Percentiles rank a stretch among this genome's conserved stretches.
Conservation (phyloP, 805 yeast genomes). For the Zygosaccharomyces bisporus region DNA sequence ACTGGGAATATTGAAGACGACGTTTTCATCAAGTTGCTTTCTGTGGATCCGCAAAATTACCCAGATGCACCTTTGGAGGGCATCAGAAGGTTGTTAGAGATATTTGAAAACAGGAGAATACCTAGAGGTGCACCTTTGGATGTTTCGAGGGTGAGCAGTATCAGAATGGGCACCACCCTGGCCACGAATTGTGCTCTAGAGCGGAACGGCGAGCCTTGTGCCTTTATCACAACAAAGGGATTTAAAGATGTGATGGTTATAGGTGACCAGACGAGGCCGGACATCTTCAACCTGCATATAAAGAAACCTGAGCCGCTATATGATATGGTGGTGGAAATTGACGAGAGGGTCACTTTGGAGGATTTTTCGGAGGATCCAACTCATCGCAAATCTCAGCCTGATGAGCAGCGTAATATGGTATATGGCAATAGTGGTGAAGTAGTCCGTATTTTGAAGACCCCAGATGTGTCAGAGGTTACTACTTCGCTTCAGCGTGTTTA, state of each 20-base stretch:
- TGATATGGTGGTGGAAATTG: conserved; percentile 73
- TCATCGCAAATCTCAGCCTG: conserved; percentile 18
- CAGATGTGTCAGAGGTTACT: conserved; percentile 44
- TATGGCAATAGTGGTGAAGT: conserved; percentile 66
- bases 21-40: conserved; percentile 67
- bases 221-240: conserved; percentile 82
- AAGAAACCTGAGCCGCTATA: conserved; percentile 68
- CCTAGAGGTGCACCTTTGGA: conserved; percentile 60
- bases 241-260: conserved; percentile 76
- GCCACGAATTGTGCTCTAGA: conserved; percentile 93
- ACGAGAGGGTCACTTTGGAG: conserved; percentile 87
- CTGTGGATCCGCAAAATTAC: conserved; percentile 85
- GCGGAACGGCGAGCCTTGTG: conserved; percentile 85
- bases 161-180: conserved; percentile 90
- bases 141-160: conserved; percentile 56
- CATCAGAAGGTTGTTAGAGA: conserved; percentile 70
- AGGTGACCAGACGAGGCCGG: conserved; percentile 90
- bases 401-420: conserved; percentile 34
- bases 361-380: conserved; percentile 72
- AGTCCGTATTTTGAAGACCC: conserved; percentile 51
- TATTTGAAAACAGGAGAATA: conserved; percentile 48
- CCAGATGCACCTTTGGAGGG: conserved; percentile 91
- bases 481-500: conserved; percentile 43
- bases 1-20: conserved; percentile 49
- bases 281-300: conserved; percentile 78